Conservation (phyloP, 306 rosid genomes). For the Quercus berberidifolia region DNA sequence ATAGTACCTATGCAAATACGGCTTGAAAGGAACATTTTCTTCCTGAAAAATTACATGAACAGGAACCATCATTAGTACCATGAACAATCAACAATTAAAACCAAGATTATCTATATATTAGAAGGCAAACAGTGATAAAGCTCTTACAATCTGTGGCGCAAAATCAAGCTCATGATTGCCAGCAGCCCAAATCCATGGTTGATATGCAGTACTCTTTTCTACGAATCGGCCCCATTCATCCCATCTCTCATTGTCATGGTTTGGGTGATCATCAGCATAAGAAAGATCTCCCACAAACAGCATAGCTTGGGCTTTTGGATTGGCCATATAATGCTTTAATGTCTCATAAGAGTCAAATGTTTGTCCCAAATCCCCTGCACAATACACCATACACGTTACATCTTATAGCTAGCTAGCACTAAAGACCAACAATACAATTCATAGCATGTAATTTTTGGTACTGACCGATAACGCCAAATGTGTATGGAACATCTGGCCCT, state of each 20-base stretch:
- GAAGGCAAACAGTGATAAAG: background rate
- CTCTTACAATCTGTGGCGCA: slow-evolving; percentile 34
- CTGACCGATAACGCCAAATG: slow-evolving; percentile 72
- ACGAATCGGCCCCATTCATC: slow-evolving; percentile 78
- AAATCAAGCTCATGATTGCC: slow-evolving; percentile 59
- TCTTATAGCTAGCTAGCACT: background rate
- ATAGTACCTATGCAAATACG: slow-evolving; percentile 49
- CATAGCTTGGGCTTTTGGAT: slow-evolving; percentile 50
- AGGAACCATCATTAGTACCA: background rate
- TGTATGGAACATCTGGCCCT: slow-evolving; percentile 72
- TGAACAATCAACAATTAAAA: too few relatives aligned
- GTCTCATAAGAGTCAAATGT: slow-evolving; percentile 57
- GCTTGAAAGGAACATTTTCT: slow-evolving; percentile 65
- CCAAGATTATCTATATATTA: too few relatives aligned
- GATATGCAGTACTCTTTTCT: slow-evolving; percentile 73
- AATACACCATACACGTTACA: background rate
- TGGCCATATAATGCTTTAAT: slow-evolving; percentile 55
- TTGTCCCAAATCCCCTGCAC: slow-evolving; percentile 80
- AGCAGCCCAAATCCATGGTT: slow-evolving; percentile 72
- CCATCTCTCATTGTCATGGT: slow-evolving; percentile 69
- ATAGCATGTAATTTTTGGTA: background rate
- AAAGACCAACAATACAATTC: background rate
- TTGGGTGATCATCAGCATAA: slow-evolving; percentile 65
- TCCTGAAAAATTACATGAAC: slow-evolving; percentile 41
- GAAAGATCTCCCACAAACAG: slow-evolving; percentile 67